Evolutionary conservation across 805 yeast species (phyloP).

Genomic region (Candida insectalens): DNA sequence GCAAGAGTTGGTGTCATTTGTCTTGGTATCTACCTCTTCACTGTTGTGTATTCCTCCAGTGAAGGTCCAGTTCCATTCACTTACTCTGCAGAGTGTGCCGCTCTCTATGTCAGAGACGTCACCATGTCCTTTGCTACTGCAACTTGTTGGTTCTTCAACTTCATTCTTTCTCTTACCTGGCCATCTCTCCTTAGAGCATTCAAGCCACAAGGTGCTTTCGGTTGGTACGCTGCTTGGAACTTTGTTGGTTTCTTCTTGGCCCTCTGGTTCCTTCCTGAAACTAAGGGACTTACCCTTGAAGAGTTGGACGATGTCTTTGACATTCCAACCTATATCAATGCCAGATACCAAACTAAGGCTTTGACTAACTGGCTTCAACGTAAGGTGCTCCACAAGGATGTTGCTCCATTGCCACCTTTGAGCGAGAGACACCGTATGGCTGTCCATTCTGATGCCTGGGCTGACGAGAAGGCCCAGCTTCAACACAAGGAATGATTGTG

Average conservation of each 20-base stretch:
- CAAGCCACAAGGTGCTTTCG: slow-evolving; percentile 78
- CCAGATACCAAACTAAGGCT: slow-evolving; percentile 33
- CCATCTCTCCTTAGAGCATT: slow-evolving; percentile 59
- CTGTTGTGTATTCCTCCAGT: slow-evolving; percentile 71
- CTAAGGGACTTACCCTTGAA: slow-evolving; percentile 63
- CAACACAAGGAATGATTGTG: slow-evolving; percentile 37
- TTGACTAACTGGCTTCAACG: slow-evolving; percentile 35
- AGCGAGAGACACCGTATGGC: slow-evolving; percentile 50
- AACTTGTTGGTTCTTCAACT: slow-evolving; percentile 67
- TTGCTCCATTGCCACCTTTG: slow-evolving; percentile 43
- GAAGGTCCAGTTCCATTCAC: slow-evolving; percentile 90
- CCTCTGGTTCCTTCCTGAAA: slow-evolving; percentile 64
- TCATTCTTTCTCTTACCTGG: slow-evolving; percentile 70
- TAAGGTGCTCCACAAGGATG: slow-evolving; percentile 36
- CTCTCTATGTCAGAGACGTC: slow-evolving; percentile 67
- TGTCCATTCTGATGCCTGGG: slow-evolving; percentile 52
- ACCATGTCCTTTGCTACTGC: slow-evolving; percentile 78
- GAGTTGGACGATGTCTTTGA: slow-evolving; percentile 67
- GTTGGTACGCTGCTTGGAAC: slow-evolving; percentile 86
- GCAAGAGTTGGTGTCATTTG: slow-evolving; percentile 61
- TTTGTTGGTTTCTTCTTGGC: slow-evolving; percentile 59
- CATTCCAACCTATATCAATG: slow-evolving; percentile 48
- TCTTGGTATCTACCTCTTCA: slow-evolving; percentile 64
- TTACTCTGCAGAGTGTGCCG: slow-evolving; percentile 78
- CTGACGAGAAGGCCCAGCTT: slow-evolving; percentile 41